Conservation (phyloP, 2,329 filamentous ascomycete species). For the Truncatella angustata region DNA sequence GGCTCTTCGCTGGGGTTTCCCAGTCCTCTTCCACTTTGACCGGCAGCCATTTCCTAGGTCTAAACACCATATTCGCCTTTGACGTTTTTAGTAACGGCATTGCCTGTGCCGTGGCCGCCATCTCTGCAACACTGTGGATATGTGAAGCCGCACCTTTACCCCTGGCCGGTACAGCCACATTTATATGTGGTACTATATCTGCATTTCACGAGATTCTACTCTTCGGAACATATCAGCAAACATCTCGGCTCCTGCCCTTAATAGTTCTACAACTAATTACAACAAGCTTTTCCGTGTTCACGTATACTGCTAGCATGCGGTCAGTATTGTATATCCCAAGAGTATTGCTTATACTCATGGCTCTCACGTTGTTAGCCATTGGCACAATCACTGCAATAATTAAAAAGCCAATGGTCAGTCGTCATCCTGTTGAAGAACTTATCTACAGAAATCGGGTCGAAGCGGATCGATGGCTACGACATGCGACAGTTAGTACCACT, state of each 20-base stretch:
- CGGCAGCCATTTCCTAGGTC: conserved; percentile 27
- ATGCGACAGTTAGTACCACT: conserved; percentile 45
- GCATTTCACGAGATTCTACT: conserved; percentile 33
- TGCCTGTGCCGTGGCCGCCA: conserved; percentile 40
- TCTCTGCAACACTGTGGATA: conserved; percentile 44
- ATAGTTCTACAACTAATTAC: conserved; percentile 37
- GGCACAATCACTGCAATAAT: conserved; percentile 36
- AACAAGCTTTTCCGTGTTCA: conserved; percentile 40
- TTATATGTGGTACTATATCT: conserved; percentile 38
- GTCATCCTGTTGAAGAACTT: conserved; percentile 47
- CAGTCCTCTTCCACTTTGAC: conserved; percentile 20
- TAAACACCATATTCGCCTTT: conserved; percentile 46
- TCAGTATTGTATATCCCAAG: conserved; percentile 42
- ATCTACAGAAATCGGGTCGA: conserved; percentile 47
- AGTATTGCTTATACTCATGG: conserved; percentile 35
- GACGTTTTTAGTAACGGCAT: conserved; percentile 49
- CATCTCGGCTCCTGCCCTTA: conserved; percentile 34
- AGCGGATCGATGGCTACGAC: conserved; percentile 47
- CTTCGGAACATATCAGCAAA: conserved; percentile 45
- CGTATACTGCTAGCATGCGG: conserved; percentile 41
- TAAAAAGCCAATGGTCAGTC: conserved; percentile 25
- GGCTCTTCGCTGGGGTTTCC: conserved; percentile 31
- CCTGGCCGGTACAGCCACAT: conserved; percentile 40
- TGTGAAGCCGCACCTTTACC: conserved; percentile 45
- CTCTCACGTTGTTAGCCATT: conserved; percentile 35